Evolutionary conservation across 352 stramenopile genomes (phyloP).

Genomic region (Phytophthora sojae): DNA sequence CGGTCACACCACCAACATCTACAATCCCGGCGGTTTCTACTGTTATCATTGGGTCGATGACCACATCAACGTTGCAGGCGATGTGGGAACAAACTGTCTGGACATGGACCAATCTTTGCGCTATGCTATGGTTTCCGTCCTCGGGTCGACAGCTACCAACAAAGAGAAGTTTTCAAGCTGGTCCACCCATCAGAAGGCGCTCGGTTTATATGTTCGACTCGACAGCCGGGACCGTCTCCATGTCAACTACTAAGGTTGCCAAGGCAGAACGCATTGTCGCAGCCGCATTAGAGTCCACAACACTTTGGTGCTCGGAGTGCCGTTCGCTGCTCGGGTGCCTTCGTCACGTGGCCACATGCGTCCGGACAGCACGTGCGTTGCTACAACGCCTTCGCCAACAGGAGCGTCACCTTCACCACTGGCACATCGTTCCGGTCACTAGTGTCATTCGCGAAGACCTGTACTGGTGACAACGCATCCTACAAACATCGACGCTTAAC

Average conservation of each 20-base stretch:
- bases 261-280: conserved; percentile 1
- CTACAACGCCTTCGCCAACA: conserved; percentile 18
- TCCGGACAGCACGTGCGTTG: conserved; percentile 17
- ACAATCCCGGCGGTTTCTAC: not conserved
- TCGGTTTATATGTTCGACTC: conserved; percentile 29
- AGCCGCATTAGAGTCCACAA: not conserved
- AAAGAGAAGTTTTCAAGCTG: conserved; percentile 32
- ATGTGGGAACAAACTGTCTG: conserved; percentile 3
- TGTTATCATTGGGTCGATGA: conserved; percentile 33
- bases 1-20: not conserved
- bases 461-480: conserved; percentile 27
- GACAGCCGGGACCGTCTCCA: not conserved
- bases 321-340: conserved; percentile 19
- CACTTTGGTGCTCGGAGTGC: not conserved
- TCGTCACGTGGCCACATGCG: conserved; percentile 31
- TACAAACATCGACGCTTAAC: conserved; percentile 10
- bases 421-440: not conserved
- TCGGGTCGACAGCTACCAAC: conserved; percentile 17
- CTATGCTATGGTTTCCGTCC: conserved; percentile 7
- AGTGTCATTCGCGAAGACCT: conserved; percentile 16
- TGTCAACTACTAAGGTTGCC: not conserved
- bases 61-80: conserved; percentile 20
- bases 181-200: conserved; percentile 4
- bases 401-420: conserved; percentile 4
- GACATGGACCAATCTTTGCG: conserved; percentile 17